Evolutionary conservation across 345 rosid genomes (phyloP), one percentile per base, ranked within the genome.

Genomic region (Linum trigynum): DNA sequence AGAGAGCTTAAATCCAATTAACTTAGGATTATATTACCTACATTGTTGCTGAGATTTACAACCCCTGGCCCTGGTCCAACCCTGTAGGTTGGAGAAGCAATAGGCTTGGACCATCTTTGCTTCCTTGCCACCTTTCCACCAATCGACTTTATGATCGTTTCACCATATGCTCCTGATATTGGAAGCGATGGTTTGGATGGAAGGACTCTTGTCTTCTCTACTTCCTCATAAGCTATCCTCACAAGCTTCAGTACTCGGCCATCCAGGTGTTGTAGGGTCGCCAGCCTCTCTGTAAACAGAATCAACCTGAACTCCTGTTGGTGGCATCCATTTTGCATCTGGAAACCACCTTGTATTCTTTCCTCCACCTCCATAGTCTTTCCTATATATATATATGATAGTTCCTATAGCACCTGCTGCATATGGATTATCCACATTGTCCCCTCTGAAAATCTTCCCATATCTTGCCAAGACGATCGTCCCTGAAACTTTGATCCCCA

Each of bases 301-400:
- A 38, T 91, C 97, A 56, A 91, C 89, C 75, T 88, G 96, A 39
- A 86, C 96, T 2, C 94, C 96, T 45, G 83, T 88, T 5, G 96
- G 96, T 0, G 96, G 96, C 89, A 88, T 83, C 96, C 85, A 82
- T 70, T 65, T 85, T 3, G 70, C 79, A 6, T 72, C 80, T 0
- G 91, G 97, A 76, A 88, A 88, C 82, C 91, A 83, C 73, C 69
- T 75, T 8, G 69, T 78, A 23, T 23, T 23, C 32, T 23, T 23
- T 7, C 91, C 32, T 23, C 32, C 32, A 23, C 32, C 32, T 23
- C 32, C 32, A 23, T 23, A 23, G 32, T 23, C 32, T 69, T 87
- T 86, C 81, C 84, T 85, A 45, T 86, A 90, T 0, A 92, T 79
- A 40, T 75, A 86, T 50, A 86, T 73, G 67, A 91, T 69, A 4